A percentile compares a stretch with the other conserved stretches of the same genome.
Conservation (phyloP, 2,329 filamentous ascomycete species). For the Harringtonia aguacate region DNA sequence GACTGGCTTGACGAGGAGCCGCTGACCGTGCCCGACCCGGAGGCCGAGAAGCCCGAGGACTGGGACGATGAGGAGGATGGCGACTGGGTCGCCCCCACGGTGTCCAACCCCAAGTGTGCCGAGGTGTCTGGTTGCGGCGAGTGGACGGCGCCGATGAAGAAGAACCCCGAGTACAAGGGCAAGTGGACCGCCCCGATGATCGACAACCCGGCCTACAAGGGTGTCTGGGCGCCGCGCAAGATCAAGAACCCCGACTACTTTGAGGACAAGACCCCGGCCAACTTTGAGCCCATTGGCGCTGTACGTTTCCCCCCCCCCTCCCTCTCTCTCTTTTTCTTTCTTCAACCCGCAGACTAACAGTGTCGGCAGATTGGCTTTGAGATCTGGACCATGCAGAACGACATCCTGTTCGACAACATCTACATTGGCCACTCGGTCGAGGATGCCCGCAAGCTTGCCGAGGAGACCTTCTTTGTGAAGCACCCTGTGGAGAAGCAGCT, state of each 20-base stretch:
- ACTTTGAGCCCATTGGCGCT: slow-evolving; percentile 97
- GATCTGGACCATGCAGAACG: slow-evolving; percentile 99
- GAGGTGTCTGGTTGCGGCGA: slow-evolving; percentile 89
- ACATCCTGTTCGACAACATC: slow-evolving; percentile 99
- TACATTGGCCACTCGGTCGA: slow-evolving; percentile 96
- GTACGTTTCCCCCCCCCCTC: slow-evolving; percentile 44
- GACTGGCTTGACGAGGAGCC: slow-evolving; percentile 95
- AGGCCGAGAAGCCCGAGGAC: slow-evolving; percentile 94
- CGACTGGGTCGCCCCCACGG: slow-evolving; percentile 84
- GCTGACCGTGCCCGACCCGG: slow-evolving; percentile 73
- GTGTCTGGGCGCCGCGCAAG: slow-evolving; percentile 86
- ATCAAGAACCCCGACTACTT: slow-evolving; percentile 94
- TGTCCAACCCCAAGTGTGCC: slow-evolving; percentile 92
- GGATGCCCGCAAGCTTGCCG: slow-evolving; percentile 80
- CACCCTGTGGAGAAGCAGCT: slow-evolving; percentile 68
- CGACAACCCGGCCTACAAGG: slow-evolving; percentile 98
- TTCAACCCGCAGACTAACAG: slow-evolving; percentile 3
- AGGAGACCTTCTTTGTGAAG: slow-evolving; percentile 89
- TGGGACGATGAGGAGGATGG: slow-evolving; percentile 99
- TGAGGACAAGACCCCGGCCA: slow-evolving; percentile 92
- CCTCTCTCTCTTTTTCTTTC: not conserved
- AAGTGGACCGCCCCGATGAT: slow-evolving; percentile 91
- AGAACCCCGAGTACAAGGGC: slow-evolving; percentile 97
- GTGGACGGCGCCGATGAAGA: slow-evolving; percentile 85
- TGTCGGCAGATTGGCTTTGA: slow-evolving; percentile 87